Base-by-base conservation (phyloP, 1,284 basidiomycete genomes). In the Tremellales sp. region DNA sequence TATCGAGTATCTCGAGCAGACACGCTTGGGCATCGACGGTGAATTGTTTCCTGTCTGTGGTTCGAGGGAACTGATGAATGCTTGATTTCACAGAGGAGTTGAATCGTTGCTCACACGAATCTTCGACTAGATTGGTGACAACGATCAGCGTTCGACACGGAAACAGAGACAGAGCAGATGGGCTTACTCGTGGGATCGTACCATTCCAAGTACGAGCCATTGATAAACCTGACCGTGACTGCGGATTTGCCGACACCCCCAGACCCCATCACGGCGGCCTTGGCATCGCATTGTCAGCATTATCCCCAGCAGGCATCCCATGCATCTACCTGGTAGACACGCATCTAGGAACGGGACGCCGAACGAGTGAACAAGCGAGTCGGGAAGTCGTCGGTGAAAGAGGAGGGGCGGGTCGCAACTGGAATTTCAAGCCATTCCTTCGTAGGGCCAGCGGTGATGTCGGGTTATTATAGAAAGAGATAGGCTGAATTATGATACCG, bases 191-290 rank as follows among this genome's bases (percentile, higher is more conserved):
- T 65, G 3, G 61, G 61, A 46, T 67, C 63, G 39, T 67, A 65
- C 52, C 56, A 58, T 40, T 64, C 63, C n/a, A 62, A 29, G 48
- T 59, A 67, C 10, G 50, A 54, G 12, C 60, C 60, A 34, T 60
- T 60, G 47, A 67, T 58, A 46, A 69, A 66, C 19, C 61, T 54
- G 6, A 65, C 56, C 22, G 63, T 64, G 10, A 68, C 22, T 9
- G 64, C 57, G 7, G 50, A 52, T 50, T 70, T 70, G 7, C 67
- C 67, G 5, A 70, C 66, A 10, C 67, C 67, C 33, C 64, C 63
- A 5, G 57, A 50, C n/a, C 66, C 63, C 57, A 67, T 58, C 7
- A 66, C 61, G 2, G 59, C 62, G 35, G 55, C 55, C 61, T 65
- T 9, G n/a, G n/a, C n/a, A n/a, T n/a, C n/a, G n/a, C n/a, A n/a